A percentile compares a stretch with the other conserved stretches of the same genome.
These are phyloP conservation scores for Neoconidiobolus thromboides DNA, from an alignment of 371 early-diverging fungal genomes.

Conservation along the genomic window DNA sequence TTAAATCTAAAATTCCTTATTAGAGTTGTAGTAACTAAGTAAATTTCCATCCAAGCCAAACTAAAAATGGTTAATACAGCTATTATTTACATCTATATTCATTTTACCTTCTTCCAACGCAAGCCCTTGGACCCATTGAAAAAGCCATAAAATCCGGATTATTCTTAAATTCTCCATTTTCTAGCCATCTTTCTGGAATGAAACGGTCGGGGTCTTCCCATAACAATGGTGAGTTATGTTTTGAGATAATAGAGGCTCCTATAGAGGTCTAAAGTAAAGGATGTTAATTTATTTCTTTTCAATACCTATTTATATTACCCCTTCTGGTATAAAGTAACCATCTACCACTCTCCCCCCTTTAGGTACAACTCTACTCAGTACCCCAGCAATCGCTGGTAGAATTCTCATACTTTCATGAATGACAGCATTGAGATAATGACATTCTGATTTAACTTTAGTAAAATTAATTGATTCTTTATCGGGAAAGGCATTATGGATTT, in stretches of 20 bases:
- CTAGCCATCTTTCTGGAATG: conserved; percentile 2
- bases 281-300: not conserved
- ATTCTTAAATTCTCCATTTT: not conserved
- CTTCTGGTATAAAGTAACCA: conserved; percentile 9
- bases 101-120: conserved; percentile 2
- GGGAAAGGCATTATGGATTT: not conserved
- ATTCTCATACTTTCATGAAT: conserved; percentile 4
- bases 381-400: not conserved
- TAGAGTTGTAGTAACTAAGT: not conserved
- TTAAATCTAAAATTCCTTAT: too few relatives aligned
- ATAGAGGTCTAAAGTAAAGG: not conserved
- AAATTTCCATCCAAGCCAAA: not conserved
- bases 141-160: not conserved
- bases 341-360: conserved; percentile 10
- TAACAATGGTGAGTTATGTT: not conserved
- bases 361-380: conserved; percentile 13
- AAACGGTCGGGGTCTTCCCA: not conserved
- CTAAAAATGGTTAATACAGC: not conserved
- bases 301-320: not conserved
- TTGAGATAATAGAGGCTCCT: not conserved
- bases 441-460: not conserved
- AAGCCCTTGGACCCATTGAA: conserved; percentile 1
- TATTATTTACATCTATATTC: not conserved
- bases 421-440: conserved; percentile 1
- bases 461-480: not conserved